Conservation (phyloP, 352 stramenopile genomes). For the Pythium insidiosum region DNA sequence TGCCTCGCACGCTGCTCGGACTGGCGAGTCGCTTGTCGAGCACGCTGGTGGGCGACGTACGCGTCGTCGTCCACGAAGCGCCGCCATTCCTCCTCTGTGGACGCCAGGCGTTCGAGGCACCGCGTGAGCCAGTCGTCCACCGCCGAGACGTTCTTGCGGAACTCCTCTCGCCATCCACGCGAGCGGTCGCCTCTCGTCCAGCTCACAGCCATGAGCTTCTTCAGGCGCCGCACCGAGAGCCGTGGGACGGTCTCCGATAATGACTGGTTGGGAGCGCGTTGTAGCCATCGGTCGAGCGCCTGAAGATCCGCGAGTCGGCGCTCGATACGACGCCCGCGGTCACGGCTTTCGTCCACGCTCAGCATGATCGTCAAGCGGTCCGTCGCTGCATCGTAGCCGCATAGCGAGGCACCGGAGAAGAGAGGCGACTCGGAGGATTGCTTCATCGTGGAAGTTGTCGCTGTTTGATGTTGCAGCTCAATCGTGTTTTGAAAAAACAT, state of each 20-base stretch:
- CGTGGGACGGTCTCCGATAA: conserved; percentile 9
- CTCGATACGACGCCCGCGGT: not conserved
- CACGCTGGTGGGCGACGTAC: conserved; percentile 27
- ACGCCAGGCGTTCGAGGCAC: conserved; percentile 21
- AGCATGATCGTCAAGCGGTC: no score
- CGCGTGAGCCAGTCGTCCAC: conserved; percentile 52
- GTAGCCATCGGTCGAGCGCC: conserved; percentile 11
- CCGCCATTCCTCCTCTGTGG: conserved; percentile 14
- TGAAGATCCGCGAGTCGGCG: conserved; percentile 15
- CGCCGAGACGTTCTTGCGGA: conserved; percentile 48
- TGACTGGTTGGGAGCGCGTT: not conserved
- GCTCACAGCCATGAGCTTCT: conserved; percentile 38
- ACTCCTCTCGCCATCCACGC: conserved; percentile 41
- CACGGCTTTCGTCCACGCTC: not conserved
- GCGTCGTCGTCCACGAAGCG: conserved; percentile 44
- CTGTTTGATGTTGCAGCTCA: not conserved
- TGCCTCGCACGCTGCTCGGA: conserved; percentile 34
- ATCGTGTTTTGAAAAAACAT: not conserved
- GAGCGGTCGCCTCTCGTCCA: conserved; percentile 36
- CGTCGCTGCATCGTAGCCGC: no score
- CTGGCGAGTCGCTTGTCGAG: conserved; percentile 3
- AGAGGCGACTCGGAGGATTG: no score
- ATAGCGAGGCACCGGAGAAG: no score
- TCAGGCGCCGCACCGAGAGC: conserved; percentile 45
- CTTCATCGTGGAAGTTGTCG: no score